Percentiles rank a stretch among this genome's conserved stretches.
phyloP scores from a whole-genome alignment of 345 rosid species.

The Eucalyptus cladocalyx region DNA sequence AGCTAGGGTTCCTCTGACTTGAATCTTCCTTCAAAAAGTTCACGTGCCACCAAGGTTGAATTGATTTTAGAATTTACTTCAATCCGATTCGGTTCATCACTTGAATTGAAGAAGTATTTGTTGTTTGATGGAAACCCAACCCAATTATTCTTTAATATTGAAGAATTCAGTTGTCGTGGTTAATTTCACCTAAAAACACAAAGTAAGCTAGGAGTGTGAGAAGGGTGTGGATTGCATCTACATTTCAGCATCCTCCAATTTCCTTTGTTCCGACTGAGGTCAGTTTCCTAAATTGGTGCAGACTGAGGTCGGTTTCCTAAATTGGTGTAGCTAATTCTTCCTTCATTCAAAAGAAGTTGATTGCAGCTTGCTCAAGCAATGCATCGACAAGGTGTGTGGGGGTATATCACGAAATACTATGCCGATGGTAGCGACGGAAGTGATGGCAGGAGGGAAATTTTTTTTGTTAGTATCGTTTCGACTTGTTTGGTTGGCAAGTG shows the following conservation, averaged over 20 bases:
- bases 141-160: no score
- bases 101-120: neutral
- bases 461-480: neutral
- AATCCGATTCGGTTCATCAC: fast-evolving
- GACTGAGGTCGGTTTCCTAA: neutral
- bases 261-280: neutral
- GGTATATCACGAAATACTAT: neutral
- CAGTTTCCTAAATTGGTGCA: neutral
- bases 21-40: neutral
- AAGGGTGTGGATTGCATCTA: neutral
- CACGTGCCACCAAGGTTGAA: neutral
- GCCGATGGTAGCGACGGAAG: fast-evolving
- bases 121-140: fast-evolving
- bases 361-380: neutral
- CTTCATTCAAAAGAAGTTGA: neutral
- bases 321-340: neutral
- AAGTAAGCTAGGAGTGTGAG: fast-evolving
- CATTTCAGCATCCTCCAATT: neutral
- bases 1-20: neutral
- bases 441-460: neutral
- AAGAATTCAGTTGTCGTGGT: no score
- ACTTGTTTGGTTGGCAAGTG: neutral
- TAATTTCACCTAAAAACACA: neutral
- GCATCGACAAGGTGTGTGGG: neutral
- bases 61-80: neutral